These are phyloP conservation scores for Grosmannia clavigera DNA, from an alignment of 2,329 filamentous ascomycete species.

Conservation along the genomic window DNA sequence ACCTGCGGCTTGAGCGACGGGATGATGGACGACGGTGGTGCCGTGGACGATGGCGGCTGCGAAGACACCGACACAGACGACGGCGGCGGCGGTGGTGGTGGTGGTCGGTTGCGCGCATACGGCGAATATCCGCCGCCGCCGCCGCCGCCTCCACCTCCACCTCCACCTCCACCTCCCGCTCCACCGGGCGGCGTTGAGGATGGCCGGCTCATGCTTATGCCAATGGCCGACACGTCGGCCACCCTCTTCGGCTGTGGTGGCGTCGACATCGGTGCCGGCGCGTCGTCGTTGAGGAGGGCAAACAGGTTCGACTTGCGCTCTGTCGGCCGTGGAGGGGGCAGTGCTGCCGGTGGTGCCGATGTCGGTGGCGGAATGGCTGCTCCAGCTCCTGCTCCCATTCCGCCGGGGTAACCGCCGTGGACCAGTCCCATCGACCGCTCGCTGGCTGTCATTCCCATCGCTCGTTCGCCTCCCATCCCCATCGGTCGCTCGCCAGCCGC, in stretches of 20 bases:
- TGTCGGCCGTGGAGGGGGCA: slow-evolving; percentile 21
- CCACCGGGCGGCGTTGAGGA: slow-evolving; percentile 6
- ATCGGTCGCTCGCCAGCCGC: slow-evolving; percentile 20
- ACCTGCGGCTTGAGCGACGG: slow-evolving; percentile 43
- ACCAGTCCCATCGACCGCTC: slow-evolving; percentile 25
- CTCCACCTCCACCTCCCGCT: slow-evolving; percentile 2
- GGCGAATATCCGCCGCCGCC: slow-evolving; percentile 28
- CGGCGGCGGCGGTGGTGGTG: slow-evolving; percentile 17
- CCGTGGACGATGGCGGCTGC: slow-evolving; percentile 11
- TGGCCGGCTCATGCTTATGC: background rate
- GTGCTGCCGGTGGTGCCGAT: slow-evolving; percentile 20
- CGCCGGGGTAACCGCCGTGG: background rate
- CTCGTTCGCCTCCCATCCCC: slow-evolving; percentile 21
- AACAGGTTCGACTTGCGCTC: slow-evolving; percentile 53
- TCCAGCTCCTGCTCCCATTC: no score
- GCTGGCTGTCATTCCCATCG: slow-evolving; percentile 21
- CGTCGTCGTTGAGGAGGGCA: slow-evolving; percentile 50
- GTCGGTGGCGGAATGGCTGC: background rate
- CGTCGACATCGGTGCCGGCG: slow-evolving; percentile 28
- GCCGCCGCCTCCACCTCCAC: slow-evolving; percentile 1
- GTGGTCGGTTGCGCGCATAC: slow-evolving; percentile 24
- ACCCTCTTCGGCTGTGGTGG: slow-evolving; percentile 31
- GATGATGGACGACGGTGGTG: slow-evolving; percentile 29
- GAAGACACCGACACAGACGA: slow-evolving; percentile 24
- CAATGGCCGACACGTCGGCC: slow-evolving; percentile 27